Percentiles rank a stretch among this genome's conserved stretches.
These are phyloP conservation scores for Kodamaea restingae DNA, from an alignment of 805 yeast genomes.

Conservation along the genomic window DNA sequence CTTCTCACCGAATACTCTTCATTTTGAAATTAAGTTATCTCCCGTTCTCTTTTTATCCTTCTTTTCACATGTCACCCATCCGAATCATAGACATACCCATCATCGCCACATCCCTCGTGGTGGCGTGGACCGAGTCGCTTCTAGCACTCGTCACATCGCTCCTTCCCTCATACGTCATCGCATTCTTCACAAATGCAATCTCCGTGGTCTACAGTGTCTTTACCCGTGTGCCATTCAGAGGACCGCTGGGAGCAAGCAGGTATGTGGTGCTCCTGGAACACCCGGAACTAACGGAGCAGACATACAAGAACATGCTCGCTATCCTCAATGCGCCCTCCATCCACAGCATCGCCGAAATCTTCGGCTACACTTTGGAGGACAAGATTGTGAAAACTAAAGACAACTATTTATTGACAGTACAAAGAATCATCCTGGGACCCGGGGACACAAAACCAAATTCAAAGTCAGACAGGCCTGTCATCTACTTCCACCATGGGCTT, in stretches of 20 bases:
- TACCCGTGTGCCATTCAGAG: conserved; percentile 26
- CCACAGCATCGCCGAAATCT: conserved; percentile 60
- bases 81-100: conserved; percentile 48
- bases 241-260: conserved; percentile 12
- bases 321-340: conserved; percentile 50
- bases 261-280: conserved; percentile 22
- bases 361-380: conserved; percentile 70
- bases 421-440: conserved; percentile 49
- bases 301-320: conserved; percentile 29
- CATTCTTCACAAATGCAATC: conserved; percentile 29
- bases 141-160: conserved; percentile 41
- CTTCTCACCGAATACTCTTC: no score
- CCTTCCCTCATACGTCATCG: conserved; percentile 43
- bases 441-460: conserved; percentile 22
- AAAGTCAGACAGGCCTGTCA: no score
- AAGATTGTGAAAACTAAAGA: conserved; percentile 76
- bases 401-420: conserved; percentile 70
- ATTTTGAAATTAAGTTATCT: neutral
- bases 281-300: conserved; percentile 17
- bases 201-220: conserved; percentile 21
- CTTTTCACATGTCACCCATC: conserved; percentile 15
- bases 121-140: conserved; percentile 49
- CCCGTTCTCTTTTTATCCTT: neutral
- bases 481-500: conserved; percentile 88
- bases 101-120: conserved; percentile 38